Evolutionary conservation across 306 rosid genomes (phyloP).

Genomic region (Pyrus betulifolia): DNA sequence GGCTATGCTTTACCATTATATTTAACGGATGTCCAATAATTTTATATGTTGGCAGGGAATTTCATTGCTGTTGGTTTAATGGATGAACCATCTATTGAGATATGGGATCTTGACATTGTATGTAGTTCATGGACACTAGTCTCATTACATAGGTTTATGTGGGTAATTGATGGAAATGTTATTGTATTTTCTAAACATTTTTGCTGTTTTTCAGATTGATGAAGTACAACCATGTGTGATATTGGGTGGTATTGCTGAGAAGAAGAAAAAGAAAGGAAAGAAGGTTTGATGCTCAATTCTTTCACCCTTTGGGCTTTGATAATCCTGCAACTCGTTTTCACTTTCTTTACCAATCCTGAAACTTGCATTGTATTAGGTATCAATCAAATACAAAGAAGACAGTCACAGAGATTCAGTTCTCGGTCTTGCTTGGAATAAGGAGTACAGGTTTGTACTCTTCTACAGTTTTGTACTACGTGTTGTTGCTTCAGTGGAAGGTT

Average conservation of each 20-base stretch:
- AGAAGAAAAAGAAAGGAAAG: slow-evolving; percentile 50
- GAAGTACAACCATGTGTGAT: slow-evolving; percentile 67
- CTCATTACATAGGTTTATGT: background rate
- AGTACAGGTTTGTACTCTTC: slow-evolving; percentile 50
- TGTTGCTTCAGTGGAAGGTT: background rate
- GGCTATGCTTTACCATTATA: slow-evolving; percentile 9
- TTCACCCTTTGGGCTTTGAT: background rate
- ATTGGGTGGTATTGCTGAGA: slow-evolving; percentile 63
- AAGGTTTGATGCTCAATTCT: slow-evolving; percentile 40
- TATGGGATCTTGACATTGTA: slow-evolving; percentile 96
- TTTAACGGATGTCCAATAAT: background rate
- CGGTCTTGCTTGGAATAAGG: slow-evolving; percentile 96
- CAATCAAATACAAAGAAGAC: slow-evolving; percentile 58
- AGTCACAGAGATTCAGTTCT: slow-evolving; percentile 89
- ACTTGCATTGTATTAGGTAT: slow-evolving; percentile 38
- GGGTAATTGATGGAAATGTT: background rate
- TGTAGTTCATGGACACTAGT: slow-evolving; percentile 18
- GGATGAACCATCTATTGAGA: slow-evolving; percentile 76
- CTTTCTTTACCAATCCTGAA: slow-evolving; percentile 19
- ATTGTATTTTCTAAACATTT: background rate
- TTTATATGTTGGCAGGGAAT: slow-evolving; percentile 49
- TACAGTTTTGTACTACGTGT: slow-evolving; percentile 5
- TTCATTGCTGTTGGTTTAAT: slow-evolving; percentile 82
- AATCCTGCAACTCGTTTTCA: background rate
- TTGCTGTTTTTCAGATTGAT: slow-evolving; percentile 49